These are phyloP conservation scores for Linnemannia schmuckeri DNA, from an alignment of 192 early-diverging fungal species.

Conservation along the genomic window DNA sequence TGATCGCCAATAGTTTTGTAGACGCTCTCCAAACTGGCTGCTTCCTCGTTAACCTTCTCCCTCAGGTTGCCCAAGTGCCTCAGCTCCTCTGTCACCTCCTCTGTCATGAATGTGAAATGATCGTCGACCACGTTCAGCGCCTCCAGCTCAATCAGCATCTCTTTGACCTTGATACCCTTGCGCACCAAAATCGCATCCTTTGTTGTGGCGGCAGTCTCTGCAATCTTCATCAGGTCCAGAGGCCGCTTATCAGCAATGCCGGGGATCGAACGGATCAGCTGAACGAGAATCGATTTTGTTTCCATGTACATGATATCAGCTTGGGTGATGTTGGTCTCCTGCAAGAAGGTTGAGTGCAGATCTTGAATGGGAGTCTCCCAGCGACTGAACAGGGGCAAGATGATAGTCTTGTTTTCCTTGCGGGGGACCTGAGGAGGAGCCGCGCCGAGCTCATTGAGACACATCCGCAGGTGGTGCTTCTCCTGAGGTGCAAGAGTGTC, in stretches of 20 bases:
- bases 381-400: slow-evolving; percentile 81
- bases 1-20: slow-evolving; percentile 95
- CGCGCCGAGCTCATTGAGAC: slow-evolving; percentile 83
- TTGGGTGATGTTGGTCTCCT: slow-evolving; percentile 92
- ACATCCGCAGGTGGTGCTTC: slow-evolving; percentile 84
- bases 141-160: slow-evolving; percentile 92
- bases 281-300: slow-evolving; percentile 93
- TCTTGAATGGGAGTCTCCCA: slow-evolving; percentile 88
- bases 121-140: slow-evolving; percentile 85
- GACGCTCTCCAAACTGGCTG: slow-evolving; percentile 81
- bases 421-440: slow-evolving; percentile 83
- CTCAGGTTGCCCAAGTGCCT: slow-evolving; percentile 91
- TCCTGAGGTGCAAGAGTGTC: slow-evolving; percentile 84
- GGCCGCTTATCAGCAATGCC: slow-evolving; percentile 65
- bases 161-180: slow-evolving; percentile 95
- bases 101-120: slow-evolving; percentile 84
- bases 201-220: slow-evolving; percentile 89
- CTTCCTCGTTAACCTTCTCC: slow-evolving; percentile 90
- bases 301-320: slow-evolving; percentile 97
- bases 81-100: slow-evolving; percentile 92
- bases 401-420: slow-evolving; percentile 80
- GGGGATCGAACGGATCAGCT: slow-evolving; percentile 92
- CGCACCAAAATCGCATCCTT: slow-evolving; percentile 90
- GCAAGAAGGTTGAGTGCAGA: slow-evolving; percentile 73
- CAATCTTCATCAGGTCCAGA: slow-evolving; percentile 78